Evolutionary conservation across 164 flowering plant genomes (phyloP), one percentile per base, ranked within the genome.

Genomic region (Chloranthus sessilifolius): DNA sequence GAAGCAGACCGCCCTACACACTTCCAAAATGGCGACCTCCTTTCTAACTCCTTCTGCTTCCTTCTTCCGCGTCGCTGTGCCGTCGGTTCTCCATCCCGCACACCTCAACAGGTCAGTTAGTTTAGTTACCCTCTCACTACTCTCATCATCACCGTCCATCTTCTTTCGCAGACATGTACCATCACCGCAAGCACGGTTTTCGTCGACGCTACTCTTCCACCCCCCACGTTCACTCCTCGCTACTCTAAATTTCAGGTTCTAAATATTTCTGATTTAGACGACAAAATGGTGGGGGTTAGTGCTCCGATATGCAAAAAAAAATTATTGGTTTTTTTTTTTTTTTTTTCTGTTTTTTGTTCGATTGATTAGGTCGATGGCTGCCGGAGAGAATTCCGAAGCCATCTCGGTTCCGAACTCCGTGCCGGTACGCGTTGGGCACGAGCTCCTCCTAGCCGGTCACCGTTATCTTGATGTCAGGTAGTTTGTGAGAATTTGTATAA

Each of bases 391-490:
- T 20, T 16, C 63, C 43, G 79, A 69, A 51, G 43, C 77, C 5
- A 21, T 53, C 1, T 75, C 68, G 7, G 69, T 64, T 36, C 91
- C 91, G 2, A 71, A 70, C 9, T 91, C 98, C 14, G 98, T 88
- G 29, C 96, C 96, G 0, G 90, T 91, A 7, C 74, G 88, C 16
- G 92, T 83, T 5, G 96, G 96, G 2, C 72, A 72, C n/a, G 98
- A 83, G 61, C 88, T 91, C 47, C 79, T 78, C 66, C 95, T 64
- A 60, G 91, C 98, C 24, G 98, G 98, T 7, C 92, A 91, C 55
- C 73, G 66, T 2, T 91, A 83, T 53, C 63, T 91, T 61, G 98
- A 91, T 43, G 98, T 91, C 61, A 75, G 97, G 96, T 78, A 50
- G 3, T 1, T 7, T 19, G 16, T 22, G 3, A 10, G 15, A 20